A percentile compares a stretch with the other conserved stretches of the same genome.
Conservation (phyloP, 78 protist genomes). For the Speleostelium caveatum region DNA sequence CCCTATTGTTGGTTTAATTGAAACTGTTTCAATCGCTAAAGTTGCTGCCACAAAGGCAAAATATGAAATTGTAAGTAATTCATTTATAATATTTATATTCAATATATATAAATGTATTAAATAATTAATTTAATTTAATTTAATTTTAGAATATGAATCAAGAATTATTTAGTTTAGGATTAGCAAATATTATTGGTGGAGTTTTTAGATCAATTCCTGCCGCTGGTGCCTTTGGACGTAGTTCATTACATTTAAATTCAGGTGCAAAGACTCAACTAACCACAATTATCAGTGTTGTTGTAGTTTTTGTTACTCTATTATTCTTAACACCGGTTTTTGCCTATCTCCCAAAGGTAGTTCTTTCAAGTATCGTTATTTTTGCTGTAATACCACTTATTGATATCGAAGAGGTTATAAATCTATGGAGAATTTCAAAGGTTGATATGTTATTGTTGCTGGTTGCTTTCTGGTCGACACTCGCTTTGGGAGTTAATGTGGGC, state of each 20-base stretch:
- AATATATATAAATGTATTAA: too few species aligned
- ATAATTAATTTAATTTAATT: too few species aligned
- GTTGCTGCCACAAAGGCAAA: slow-evolving; percentile 45
- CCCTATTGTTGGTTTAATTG: slow-evolving; percentile 47
- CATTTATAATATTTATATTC: too few species aligned
- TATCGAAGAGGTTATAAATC: slow-evolving; percentile 29
- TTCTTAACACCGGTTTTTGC: slow-evolving; percentile 41
- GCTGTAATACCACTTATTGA: slow-evolving; percentile 42
- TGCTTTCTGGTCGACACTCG: slow-evolving; percentile 32
- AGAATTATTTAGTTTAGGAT: slow-evolving; percentile 29
- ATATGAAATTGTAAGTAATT: slow-evolving; percentile 45
- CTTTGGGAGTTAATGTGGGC: slow-evolving; percentile 31
- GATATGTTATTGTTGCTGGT: slow-evolving; percentile 34
- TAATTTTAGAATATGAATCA: slow-evolving; percentile 32
- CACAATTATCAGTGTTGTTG: slow-evolving; percentile 24
- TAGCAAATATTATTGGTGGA: slow-evolving; percentile 29
- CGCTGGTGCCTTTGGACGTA: slow-evolving; percentile 64
- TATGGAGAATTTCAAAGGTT: slow-evolving; percentile 43
- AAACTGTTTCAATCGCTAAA: slow-evolving; percentile 41
- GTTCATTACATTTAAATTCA: slow-evolving; percentile 28
- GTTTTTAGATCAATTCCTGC: slow-evolving; percentile 40
- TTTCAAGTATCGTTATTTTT: slow-evolving; percentile 58
- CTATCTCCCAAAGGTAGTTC: slow-evolving; percentile 43
- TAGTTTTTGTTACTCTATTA: slow-evolving; percentile 37
- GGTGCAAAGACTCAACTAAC: slow-evolving; percentile 68